Evolutionary conservation across 2,329 filamentous ascomycete species (phyloP).

Genomic region (Colletotrichum phormii): DNA sequence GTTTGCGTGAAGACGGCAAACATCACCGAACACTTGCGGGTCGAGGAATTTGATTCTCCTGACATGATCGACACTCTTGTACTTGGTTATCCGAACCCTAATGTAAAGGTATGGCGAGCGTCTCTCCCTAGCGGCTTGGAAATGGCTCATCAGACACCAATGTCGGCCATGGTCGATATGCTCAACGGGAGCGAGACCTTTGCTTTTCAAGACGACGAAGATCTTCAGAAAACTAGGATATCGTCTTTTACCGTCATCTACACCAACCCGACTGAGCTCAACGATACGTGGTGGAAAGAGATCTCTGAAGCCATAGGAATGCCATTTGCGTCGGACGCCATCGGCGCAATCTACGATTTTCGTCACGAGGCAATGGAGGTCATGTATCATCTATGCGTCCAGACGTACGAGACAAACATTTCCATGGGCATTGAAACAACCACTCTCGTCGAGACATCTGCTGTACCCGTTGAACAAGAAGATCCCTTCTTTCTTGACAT

Average conservation of each 20-base stretch:
- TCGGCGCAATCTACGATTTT: neutral
- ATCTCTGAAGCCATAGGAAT: no score
- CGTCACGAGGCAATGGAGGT: neutral
- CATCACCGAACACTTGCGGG: neutral
- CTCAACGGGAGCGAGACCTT: neutral
- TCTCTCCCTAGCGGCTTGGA: constrained; percentile 12
- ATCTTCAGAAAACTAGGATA: neutral
- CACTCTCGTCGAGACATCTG: neutral
- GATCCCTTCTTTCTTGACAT: neutral
- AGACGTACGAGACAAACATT: constrained; percentile 4
- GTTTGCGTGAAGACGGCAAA: constrained; percentile 16
- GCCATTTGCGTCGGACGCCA: neutral
- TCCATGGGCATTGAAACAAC: neutral
- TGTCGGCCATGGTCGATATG: constrained; percentile 4
- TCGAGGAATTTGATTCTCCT: neutral
- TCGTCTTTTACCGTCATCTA: neutral
- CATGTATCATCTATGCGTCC: constrained; percentile 7
- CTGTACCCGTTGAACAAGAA: neutral
- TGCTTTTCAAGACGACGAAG: neutral
- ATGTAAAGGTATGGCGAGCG: neutral
- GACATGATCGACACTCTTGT: neutral
- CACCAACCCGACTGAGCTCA: neutral
- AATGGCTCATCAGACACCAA: neutral
- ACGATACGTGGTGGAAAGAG: neutral
- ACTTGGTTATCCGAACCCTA: neutral